Evolutionary conservation across 257 asterid species (phyloP).

Genomic region (Solanum pinnatisectum): DNA sequence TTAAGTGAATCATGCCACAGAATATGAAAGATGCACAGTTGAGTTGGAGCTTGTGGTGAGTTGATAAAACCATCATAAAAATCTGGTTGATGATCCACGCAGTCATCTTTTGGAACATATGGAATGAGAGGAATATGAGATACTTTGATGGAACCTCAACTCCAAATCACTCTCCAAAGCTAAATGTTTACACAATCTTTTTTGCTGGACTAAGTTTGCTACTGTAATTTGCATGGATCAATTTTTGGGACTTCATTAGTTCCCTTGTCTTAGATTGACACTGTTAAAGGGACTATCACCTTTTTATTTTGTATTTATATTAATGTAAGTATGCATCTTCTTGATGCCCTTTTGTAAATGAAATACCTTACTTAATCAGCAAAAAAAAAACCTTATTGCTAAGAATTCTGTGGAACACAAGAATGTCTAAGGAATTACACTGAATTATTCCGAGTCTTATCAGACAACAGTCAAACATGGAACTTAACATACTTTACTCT

Average conservation of each 20-base stretch:
- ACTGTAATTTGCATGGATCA: background rate
- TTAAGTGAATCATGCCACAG: background rate
- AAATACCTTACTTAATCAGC: background rate
- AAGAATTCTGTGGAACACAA: background rate
- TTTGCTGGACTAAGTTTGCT: background rate
- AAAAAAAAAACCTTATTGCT: background rate
- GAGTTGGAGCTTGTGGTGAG: background rate
- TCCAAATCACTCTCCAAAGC: background rate
- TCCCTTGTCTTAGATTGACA: background rate
- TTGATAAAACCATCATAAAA: background rate
- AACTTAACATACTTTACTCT: background rate
- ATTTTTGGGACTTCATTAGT: background rate
- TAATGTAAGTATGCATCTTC: background rate
- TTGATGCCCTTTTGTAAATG: background rate
- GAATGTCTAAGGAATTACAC: background rate
- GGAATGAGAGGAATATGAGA: background rate
- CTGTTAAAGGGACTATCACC: background rate
- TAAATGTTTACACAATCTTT: background rate
- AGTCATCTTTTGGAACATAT: background rate
- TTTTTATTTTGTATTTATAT: background rate
- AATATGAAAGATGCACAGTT: background rate
- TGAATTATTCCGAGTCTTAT: background rate
- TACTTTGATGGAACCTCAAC: background rate
- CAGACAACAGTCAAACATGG: background rate
- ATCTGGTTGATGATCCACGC: background rate